A percentile compares a stretch with the other conserved stretches of the same genome.
phyloP scores from a whole-genome alignment of 1,284 basidiomycete genomes.

The Malassezia furfur region DNA sequence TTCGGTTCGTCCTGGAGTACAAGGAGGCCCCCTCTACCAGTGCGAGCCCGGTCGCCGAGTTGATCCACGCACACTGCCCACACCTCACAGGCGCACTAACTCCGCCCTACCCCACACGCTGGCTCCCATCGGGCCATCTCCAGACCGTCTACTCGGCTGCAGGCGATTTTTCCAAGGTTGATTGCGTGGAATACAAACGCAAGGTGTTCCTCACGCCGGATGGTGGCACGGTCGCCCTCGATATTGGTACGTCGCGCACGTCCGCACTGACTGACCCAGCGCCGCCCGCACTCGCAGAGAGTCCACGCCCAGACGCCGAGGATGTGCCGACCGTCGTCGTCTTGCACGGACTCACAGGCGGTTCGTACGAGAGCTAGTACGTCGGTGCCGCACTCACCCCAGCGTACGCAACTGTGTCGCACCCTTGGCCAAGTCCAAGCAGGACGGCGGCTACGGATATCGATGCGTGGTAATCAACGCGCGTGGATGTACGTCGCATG shows the following conservation, averaged over 20 bases:
- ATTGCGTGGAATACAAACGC: slow-evolving; percentile 36
- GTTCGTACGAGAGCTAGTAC: slow-evolving; percentile 40
- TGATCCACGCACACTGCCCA: slow-evolving; percentile 8
- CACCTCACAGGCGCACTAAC: slow-evolving; percentile 14
- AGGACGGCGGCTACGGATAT: slow-evolving; percentile 55
- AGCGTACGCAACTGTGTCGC: slow-evolving; percentile 35
- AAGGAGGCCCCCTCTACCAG: background rate
- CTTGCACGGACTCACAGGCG: slow-evolving; percentile 44
- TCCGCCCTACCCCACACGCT: slow-evolving; percentile 22
- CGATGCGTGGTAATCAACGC: slow-evolving; percentile 52
- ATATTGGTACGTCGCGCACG: slow-evolving; percentile 19
- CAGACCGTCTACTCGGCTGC: slow-evolving; percentile 42
- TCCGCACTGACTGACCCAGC: background rate
- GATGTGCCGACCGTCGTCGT: slow-evolving; percentile 35
- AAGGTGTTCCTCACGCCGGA: slow-evolving; percentile 39
- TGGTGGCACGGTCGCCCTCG: slow-evolving; percentile 39
- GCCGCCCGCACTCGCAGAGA: slow-evolving; percentile 21
- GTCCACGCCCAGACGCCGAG: slow-evolving; percentile 13
- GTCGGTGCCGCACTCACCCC: background rate
- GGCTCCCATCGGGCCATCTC: slow-evolving; percentile 36
- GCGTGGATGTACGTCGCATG: slow-evolving; percentile 63
- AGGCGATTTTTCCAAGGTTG: slow-evolving; percentile 27
- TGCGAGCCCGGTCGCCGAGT: background rate
- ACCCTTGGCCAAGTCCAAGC: slow-evolving; percentile 31
- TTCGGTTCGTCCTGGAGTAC: slow-evolving; percentile 9